Percentiles rank a stretch among this genome's conserved stretches.
phyloP scores from a whole-genome alignment of 805 yeast genomes.

The Blastobotrys americana region DNA sequence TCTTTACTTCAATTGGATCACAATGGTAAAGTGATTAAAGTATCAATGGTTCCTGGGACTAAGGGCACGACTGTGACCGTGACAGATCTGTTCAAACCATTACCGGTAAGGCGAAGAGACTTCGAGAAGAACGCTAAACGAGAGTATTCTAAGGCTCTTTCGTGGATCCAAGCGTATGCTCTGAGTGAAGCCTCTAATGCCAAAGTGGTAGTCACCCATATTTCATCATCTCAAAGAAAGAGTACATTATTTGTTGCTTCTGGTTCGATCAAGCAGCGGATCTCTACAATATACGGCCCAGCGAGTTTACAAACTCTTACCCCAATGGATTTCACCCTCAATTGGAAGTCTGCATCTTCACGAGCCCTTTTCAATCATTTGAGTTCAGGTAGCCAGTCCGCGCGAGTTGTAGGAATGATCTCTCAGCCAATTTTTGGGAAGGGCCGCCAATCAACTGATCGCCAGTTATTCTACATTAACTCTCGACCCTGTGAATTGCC shows the following conservation, averaged over 20 bases:
- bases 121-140: slow-evolving; percentile 57
- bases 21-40: slow-evolving; percentile 43
- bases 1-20: slow-evolving; percentile 45
- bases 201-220: slow-evolving; percentile 54
- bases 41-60: slow-evolving; percentile 41
- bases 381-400: slow-evolving; percentile 23
- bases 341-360: slow-evolving; percentile 10
- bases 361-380: slow-evolving; percentile 14
- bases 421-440: slow-evolving; percentile 76
- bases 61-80: slow-evolving; percentile 65
- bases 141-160: slow-evolving; percentile 65
- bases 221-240: slow-evolving; percentile 40
- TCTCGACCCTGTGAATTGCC: slow-evolving; percentile 63
- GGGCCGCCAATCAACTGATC: slow-evolving; percentile 63
- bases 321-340: slow-evolving; percentile 36
- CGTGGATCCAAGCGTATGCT: slow-evolving; percentile 59
- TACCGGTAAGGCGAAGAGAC: slow-evolving; percentile 81
- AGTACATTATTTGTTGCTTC: slow-evolving; percentile 54
- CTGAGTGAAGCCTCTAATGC: slow-evolving; percentile 46
- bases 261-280: slow-evolving; percentile 43
- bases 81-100: slow-evolving; percentile 49
- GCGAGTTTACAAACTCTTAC: slow-evolving; percentile 52
- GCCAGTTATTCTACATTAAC: slow-evolving; percentile 72
- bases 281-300: slow-evolving; percentile 65
- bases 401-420: slow-evolving; percentile 48